Conservation (phyloP, 805 yeast genomes). For the Hanseniaspora valbyensis region DNA sequence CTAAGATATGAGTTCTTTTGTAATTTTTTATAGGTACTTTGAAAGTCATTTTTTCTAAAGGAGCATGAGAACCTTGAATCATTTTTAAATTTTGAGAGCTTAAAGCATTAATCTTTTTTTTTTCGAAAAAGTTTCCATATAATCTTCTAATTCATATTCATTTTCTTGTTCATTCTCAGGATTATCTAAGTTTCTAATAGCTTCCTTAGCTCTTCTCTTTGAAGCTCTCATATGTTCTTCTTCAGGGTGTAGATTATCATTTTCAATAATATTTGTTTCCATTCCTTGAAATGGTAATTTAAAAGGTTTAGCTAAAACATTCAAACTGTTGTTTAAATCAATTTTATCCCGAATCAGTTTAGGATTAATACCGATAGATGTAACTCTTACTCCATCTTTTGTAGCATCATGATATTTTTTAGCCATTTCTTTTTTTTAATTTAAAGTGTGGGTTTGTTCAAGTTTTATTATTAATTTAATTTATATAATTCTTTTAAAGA, state of each 20-base stretch:
- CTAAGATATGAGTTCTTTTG: conserved; percentile 36
- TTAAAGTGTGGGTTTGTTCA: no score
- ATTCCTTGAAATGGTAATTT: conserved; percentile 43
- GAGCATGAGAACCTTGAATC: conserved; percentile 32
- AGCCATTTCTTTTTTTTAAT: conserved; percentile 2
- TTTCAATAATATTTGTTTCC: background rate
- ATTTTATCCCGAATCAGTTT: conserved; percentile 47
- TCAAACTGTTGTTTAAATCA: conserved; percentile 41
- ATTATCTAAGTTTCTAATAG: conserved; percentile 27
- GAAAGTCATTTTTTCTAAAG: conserved; percentile 29
- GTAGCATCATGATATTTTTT: conserved; percentile 13
- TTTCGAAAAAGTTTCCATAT: conserved; percentile 10
- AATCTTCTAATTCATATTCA: conserved; percentile 10
- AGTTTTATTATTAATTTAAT: no score
- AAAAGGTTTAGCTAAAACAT: conserved; percentile 54
- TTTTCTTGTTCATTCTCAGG: conserved; percentile 27
- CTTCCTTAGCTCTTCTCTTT: conserved; percentile 23
- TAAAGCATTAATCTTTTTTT: conserved; percentile 47
- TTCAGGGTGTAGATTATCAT: no score
- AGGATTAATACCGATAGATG: conserved; percentile 64
- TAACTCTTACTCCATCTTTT: conserved; percentile 28
- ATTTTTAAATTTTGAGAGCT: conserved; percentile 40
- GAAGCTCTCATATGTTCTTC: conserved; percentile 5
- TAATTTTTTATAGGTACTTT: conserved; percentile 48
- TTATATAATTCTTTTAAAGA: no score